phyloP scores from a whole-genome alignment of 2,329 filamentous ascomycete species.

The Pseudocercospora fijiensis region DNA sequence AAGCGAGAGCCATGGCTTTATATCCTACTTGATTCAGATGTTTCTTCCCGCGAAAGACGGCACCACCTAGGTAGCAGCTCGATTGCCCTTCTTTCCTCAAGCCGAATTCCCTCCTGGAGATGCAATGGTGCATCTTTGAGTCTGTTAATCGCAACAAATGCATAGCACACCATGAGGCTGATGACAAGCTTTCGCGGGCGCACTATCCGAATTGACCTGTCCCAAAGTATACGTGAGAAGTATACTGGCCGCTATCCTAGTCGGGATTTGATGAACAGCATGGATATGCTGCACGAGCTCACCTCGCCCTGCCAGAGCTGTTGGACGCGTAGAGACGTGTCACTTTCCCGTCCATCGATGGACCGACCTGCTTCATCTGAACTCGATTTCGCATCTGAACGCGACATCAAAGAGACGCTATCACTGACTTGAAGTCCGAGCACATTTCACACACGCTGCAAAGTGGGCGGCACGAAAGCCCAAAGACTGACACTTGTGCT shows the following conservation, averaged over 20 bases:
- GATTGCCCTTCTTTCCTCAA: background rate
- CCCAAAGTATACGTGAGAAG: too few relatives aligned
- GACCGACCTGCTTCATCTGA: background rate
- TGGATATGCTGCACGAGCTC: background rate
- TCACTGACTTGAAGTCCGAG: background rate
- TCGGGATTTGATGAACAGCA: background rate
- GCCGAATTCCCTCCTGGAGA: background rate
- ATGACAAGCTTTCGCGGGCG: background rate
- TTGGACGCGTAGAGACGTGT: background rate
- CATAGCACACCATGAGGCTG: background rate
- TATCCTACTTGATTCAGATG: background rate
- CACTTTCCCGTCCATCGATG: background rate
- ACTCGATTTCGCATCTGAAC: background rate
- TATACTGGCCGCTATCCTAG: background rate
- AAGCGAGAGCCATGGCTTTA: background rate
- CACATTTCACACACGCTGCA: background rate
- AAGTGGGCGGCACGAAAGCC: background rate
- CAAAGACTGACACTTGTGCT: background rate
- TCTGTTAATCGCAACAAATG: background rate
- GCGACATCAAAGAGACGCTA: background rate
- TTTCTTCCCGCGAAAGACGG: background rate
- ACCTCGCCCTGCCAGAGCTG: constrained; percentile 1
- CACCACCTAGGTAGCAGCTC: background rate
- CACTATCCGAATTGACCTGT: background rate
- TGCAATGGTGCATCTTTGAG: background rate